Base-by-base conservation (phyloP, 2,329 filamentous ascomycete species). In the Neonectria neomacrospora region DNA sequence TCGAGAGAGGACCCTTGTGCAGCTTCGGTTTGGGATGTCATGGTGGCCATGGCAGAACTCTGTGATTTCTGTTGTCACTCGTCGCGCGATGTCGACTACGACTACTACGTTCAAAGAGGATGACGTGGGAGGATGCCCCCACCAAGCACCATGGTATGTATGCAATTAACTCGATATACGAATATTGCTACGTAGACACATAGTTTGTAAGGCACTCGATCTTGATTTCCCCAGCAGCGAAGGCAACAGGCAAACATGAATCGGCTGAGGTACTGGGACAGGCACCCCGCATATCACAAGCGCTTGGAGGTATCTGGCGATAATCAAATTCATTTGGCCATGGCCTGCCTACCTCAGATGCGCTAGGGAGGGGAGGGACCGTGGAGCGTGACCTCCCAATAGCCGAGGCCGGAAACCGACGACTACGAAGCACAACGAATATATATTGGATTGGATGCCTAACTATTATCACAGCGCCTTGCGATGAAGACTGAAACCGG, bases 1-100 rank as follows among this genome's bases (percentile, higher is more conserved):
- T 92, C 89, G 60, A 82, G 71, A 42, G 74, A 74, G 22, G 71
- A 73, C 14, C 71, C 75, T 47, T 71, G 68, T 8, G 58, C 48
- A 11, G 67, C 62, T 20, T 70, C 63, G 23, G 70, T 65, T 54
- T 70, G 58, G 12, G 74, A 69, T 22, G 76, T 64, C 76, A 77
- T 77, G 30, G 18, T 69, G 70, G 63, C 45, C 56, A 67, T 67
- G 62, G 44, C 54, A 47, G 56, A 55, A 65, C 20, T 64, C 61
- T 56, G 54, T 58, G 59, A 47, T 60, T 52, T 50, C 57, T 67
- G 52, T 41, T 66, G 64, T 63, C 54, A 50, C 55, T 53, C 48
- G 45, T 63, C 32, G 57, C 64, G 67, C 61, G 64, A 66, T 60
- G 63, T 50, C 23, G 9, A 30, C 28, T 30, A 30, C 28, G 28